Conservation (phyloP, 2,329 filamentous ascomycete genomes). For the Nigrograna mackinnonii region DNA sequence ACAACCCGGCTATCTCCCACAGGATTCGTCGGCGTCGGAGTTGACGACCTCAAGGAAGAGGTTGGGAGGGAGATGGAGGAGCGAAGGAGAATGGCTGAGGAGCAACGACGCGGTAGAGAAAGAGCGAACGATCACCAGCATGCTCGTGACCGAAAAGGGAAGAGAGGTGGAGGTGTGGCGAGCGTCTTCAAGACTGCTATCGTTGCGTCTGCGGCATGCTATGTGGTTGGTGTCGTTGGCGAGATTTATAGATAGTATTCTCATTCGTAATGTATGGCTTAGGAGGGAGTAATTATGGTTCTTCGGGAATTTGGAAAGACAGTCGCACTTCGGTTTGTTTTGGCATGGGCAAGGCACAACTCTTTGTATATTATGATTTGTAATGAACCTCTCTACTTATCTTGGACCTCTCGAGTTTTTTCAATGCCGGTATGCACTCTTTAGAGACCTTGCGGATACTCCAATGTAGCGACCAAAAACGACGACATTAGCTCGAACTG, state of each 20-base stretch:
- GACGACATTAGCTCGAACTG: no score
- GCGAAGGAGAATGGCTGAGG: background rate
- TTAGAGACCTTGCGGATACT: no score
- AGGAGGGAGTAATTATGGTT: background rate
- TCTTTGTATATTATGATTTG: background rate
- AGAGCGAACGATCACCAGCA: background rate
- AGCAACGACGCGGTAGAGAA: background rate
- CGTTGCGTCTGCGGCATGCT: constrained; percentile 29
- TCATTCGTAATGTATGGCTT: background rate
- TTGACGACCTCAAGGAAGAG: constrained; percentile 20
- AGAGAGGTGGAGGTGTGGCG: constrained; percentile 14
- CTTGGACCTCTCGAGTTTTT: no score
- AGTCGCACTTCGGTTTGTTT: no score
- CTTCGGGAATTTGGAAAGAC: background rate
- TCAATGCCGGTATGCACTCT: no score
- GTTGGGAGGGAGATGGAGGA: constrained; percentile 6
- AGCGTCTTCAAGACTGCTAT: constrained; percentile 35
- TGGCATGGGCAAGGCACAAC: background rate
- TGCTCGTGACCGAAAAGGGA: constrained; percentile 9
- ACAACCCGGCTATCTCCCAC: constrained; percentile 35
- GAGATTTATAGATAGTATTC: constrained; percentile 17
- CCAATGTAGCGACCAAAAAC: no score
- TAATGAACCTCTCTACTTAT: background rate
- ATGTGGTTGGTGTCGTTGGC: constrained; percentile 34
- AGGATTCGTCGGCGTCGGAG: constrained; percentile 32